phyloP scores from a whole-genome alignment of 371 early-diverging fungal species.

The Conidiobolus incongruus region DNA sequence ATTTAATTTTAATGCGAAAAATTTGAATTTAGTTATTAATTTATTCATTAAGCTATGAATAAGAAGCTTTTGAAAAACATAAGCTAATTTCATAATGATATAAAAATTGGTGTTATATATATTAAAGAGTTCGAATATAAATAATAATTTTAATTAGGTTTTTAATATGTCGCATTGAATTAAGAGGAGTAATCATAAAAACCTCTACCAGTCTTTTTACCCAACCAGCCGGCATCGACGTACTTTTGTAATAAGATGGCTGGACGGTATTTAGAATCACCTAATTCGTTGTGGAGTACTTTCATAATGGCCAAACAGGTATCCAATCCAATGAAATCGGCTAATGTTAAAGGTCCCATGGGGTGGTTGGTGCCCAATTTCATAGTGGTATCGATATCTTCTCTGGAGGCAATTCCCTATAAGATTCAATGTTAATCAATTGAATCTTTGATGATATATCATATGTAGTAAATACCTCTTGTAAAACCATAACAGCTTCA shows the following conservation, averaged over 20 bases:
- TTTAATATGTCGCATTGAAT: too few species aligned
- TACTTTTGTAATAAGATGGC: constrained; percentile 75
- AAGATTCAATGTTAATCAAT: too few species aligned
- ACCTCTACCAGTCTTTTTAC: constrained; percentile 80
- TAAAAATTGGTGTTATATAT: too few species aligned
- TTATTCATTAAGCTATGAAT: too few species aligned
- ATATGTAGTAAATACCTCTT: constrained; percentile 30
- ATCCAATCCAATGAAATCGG: constrained; percentile 95
- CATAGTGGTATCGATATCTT: constrained; percentile 97
- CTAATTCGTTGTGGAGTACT: constrained; percentile 81
- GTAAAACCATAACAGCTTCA: constrained; percentile 76
- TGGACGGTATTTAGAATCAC: constrained; percentile 92
- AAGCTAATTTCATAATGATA: too few species aligned
- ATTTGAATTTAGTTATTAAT: too few species aligned
- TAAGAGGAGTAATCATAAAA: constrained; percentile 76
- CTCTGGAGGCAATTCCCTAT: constrained; percentile 71
- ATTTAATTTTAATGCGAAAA: too few species aligned
- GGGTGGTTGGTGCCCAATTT: constrained; percentile 89
- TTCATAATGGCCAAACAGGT: constrained; percentile 93
- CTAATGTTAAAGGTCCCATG: constrained; percentile 93
- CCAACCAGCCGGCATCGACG: constrained; percentile 94
- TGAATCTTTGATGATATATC: constrained; percentile 1
- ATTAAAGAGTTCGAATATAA: too few species aligned
- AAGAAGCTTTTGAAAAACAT: too few species aligned
- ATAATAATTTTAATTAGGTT: too few species aligned